Evolutionary conservation across 257 asterid genomes (phyloP), one percentile per base, ranked within the genome.

Genomic region (Gentiana straminea): DNA sequence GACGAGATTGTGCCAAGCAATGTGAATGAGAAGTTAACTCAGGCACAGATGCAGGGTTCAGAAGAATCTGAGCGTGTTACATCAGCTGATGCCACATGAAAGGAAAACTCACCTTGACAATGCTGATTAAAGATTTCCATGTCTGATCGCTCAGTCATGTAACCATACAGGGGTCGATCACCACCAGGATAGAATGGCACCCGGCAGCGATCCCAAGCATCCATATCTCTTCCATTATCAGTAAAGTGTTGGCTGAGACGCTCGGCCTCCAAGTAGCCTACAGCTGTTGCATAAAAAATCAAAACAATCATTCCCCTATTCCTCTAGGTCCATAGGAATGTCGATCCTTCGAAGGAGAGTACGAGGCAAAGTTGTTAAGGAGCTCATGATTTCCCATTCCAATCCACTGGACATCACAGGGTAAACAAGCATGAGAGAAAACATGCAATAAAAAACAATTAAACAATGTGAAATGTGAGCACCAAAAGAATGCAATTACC

Each of bases 301-400:
- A 73, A 59, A 35, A 77, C 46, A 39, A 77, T 77, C 45, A 77
- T 70, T 13, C 83, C 83, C 7, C 77, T 70, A 51, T 77, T 48
- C 80, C 83, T 54, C 74, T 75, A 7, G 77, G 83, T 11, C 80
- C 83, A 35, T 77, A 70, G 8, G 77, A 60, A 52, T 77, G 80
- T 2, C 73, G 54, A 36, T 79, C 73, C 73, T 46, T 77, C 10
- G 35, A 38, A 8, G 69, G 75, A 62, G 58, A 58, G 62, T 67
- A 73, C 2, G 55, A 2, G 54, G 60, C 49, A 38, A 77, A 77
- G 54, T 54, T 73, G 13, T 77, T 75, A 2, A 70, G 70, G 32
- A 77, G 73, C 62, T 77, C 80, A 54, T 64, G 77, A 62, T 70
- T 77, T 33, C 79, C 82, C 82, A 73, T 77, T 12, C 79, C 79